Conservation (phyloP, 2,329 filamentous ascomycete species). For the Hypomyces perniciosus region DNA sequence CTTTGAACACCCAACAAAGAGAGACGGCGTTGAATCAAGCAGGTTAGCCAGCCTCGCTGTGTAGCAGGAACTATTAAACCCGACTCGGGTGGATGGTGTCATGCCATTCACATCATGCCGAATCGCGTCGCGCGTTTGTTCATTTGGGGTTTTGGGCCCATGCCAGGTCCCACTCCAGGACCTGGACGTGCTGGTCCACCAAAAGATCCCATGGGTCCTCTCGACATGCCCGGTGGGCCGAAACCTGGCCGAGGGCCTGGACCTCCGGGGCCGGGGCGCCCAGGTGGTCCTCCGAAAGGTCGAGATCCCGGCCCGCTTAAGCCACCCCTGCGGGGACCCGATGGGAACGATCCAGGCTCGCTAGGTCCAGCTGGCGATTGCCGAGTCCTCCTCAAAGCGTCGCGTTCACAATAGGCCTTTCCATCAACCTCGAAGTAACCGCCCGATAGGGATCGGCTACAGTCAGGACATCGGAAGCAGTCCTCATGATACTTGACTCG, state of each 20-base stretch:
- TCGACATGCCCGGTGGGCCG: constrained; percentile 9
- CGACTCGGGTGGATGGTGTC: not conserved
- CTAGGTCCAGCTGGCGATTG: constrained; percentile 12
- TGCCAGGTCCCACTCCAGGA: constrained; percentile 12
- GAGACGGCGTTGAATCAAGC: not conserved
- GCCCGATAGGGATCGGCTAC: constrained; percentile 64
- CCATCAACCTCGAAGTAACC: constrained; percentile 90
- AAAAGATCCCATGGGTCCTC: constrained; percentile 10
- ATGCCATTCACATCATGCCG: constrained; percentile 45
- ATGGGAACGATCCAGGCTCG: constrained; percentile 14
- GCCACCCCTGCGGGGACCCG: constrained; percentile 9
- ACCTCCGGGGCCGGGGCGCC: constrained; percentile 5
- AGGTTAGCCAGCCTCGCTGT: not conserved
- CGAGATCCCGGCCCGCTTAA: not conserved
- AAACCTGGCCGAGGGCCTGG: constrained; percentile 9
- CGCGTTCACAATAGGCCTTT: constrained; percentile 76
- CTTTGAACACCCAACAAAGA: not conserved
- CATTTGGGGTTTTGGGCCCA: constrained; percentile 38
- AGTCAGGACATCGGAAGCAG: constrained; percentile 82
- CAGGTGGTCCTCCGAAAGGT: not conserved
- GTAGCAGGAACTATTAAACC: not conserved
- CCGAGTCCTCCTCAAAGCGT: constrained; percentile 60
- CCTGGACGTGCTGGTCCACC: constrained; percentile 14
- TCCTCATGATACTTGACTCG: constrained; percentile 76
- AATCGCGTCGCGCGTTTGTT: constrained; percentile 58